Conservation (phyloP, 306 rosid species). For the Herpetospermum pedunculosum region DNA sequence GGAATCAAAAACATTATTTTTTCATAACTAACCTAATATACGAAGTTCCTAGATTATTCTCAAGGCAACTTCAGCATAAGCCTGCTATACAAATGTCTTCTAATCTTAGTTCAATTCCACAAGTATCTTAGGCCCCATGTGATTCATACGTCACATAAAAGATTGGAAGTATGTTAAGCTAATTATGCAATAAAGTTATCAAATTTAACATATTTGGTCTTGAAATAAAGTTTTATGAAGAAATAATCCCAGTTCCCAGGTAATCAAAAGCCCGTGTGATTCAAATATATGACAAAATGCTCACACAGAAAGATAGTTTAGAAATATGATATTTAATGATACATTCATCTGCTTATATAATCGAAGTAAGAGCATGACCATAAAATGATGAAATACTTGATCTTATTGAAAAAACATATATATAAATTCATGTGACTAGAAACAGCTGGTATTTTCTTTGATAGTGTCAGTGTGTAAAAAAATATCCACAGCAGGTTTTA, state of each 20-base stretch:
- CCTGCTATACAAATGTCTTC: neutral
- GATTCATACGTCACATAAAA: constrained; percentile 11
- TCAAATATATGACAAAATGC: neutral
- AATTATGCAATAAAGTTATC: neutral
- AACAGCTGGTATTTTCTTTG: neutral
- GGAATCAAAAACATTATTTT: neutral
- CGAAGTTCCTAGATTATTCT: neutral
- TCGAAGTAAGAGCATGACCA: neutral
- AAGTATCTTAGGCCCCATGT: constrained; percentile 1
- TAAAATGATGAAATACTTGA: neutral
- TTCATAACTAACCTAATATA: neutral
- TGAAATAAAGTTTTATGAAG: neutral
- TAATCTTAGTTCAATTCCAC: neutral
- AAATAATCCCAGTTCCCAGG: neutral
- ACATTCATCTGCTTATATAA: neutral
- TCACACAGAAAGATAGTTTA: neutral
- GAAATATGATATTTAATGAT: neutral
- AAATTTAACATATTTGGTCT: neutral
- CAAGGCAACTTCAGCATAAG: neutral
- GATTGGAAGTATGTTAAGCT: neutral
- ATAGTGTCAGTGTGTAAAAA: neutral
- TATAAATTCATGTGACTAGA: neutral
- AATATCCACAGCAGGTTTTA: neutral
- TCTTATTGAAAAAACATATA: neutral
- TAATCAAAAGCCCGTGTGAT: neutral